Base-by-base conservation (phyloP, 345 rosid genomes). In the Bruguiera sexangula region DNA sequence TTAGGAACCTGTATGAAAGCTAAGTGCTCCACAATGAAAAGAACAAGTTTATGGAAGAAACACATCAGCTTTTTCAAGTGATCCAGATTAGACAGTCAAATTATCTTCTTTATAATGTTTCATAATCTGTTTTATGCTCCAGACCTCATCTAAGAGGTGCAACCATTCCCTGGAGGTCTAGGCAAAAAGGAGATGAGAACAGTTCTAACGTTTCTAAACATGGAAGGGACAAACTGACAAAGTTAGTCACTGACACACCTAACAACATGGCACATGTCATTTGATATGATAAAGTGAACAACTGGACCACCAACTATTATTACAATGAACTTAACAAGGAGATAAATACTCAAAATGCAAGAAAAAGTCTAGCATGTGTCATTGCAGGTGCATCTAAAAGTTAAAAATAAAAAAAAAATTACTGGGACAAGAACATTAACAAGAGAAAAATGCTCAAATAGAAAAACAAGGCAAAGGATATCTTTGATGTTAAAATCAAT, bases 1-100 rank as follows among this genome's bases (percentile, higher is more conserved):
- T 88, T 89, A 66, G 98, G 99, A 43, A 92, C 85, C 86, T 92
- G 99, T 92, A 71, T 64, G 91, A 79, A 79, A 67, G 85, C 77
- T 90, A 85, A 89, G 96, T 77, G 72, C 52, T 79, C 77, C 74
- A 26, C 56, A 75, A 69, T 63, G 74, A 72, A 77, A 62, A 24
- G 48, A 37, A 71, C 52, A 73, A 62, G 52, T 19, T 54, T 10
- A 15, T 29, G 64, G 20, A 59, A 26, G 60, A 31, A 52, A 53
- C 36, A 30, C 39, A 13, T 63, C 29, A 54, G 46, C 27, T 57
- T 21, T 50, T 66, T 76, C 50, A 21, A 57, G 52, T 36, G 60
- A 20, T 37, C 50, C 27, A 19, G 19, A 11, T 39, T 37, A 56
- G 6, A 34, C 53, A 8, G 60, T 51, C 15, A 6, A 21, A 34